phyloP scores from a whole-genome alignment of 352 stramenopile genomes.

The Phytopythium vexans region DNA sequence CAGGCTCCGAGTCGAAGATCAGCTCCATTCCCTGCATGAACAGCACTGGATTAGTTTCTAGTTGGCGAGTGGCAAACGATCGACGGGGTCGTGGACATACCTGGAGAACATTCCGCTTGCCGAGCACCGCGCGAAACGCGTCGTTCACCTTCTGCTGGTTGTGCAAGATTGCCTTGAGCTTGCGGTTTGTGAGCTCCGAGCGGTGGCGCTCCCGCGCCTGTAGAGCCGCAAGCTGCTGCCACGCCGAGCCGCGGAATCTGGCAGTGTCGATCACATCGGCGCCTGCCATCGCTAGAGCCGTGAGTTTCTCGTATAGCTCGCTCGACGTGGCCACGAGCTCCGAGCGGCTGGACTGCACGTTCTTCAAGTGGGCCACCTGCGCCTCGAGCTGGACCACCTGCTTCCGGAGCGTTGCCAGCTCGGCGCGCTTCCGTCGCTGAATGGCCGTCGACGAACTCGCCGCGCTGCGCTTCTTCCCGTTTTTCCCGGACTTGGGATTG shows the following conservation, averaged over 20 bases:
- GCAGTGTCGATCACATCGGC: too few relatives aligned
- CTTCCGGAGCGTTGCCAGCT: conserved; percentile 19
- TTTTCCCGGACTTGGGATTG: too few relatives aligned
- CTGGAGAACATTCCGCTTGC: conserved; percentile 17
- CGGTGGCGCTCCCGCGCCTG: conserved; percentile 19
- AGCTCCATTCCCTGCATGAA: conserved; percentile 20
- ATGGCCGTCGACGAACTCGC: conserved; percentile 18
- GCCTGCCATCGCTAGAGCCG: too few relatives aligned
- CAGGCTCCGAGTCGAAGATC: conserved; percentile 1
- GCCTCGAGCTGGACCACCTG: conserved; percentile 18
- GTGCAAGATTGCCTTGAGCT: conserved; percentile 17
- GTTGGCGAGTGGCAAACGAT: neutral
- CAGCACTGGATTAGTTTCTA: neutral
- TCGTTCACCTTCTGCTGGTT: conserved; percentile 22
- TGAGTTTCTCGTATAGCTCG: too few relatives aligned
- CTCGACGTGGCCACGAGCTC: too few relatives aligned
- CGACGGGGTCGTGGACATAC: conserved; percentile 12
- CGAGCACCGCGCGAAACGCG: conserved; percentile 7
- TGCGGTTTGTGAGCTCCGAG: conserved; percentile 24
- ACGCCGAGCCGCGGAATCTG: too few relatives aligned
- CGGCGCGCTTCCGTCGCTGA: conserved; percentile 19
- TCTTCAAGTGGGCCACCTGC: conserved; percentile 20
- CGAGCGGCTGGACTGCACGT: neutral
- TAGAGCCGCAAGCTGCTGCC: conserved; percentile 14
- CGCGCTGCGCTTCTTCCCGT: conserved; percentile 13